Conservation (phyloP, 768 basidiomycete species). For the Boletus tomentosulus region DNA sequence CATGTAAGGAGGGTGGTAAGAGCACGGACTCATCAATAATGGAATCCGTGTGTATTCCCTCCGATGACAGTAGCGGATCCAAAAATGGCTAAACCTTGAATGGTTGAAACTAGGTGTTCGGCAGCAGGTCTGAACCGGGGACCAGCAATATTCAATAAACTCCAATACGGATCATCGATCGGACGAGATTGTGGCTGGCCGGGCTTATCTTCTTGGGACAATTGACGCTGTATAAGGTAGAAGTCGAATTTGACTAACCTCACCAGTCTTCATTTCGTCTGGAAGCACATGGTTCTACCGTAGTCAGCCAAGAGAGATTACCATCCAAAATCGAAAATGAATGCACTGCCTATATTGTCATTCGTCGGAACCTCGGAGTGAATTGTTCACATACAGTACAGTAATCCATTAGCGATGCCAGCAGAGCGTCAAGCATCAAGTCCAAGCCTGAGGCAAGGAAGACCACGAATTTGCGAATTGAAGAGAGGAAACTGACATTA, state of each 20-base stretch:
- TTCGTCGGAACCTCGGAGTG: background rate
- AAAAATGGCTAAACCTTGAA: too few relatives aligned
- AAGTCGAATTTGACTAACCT: constrained; percentile 7
- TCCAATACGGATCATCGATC: constrained; percentile 4
- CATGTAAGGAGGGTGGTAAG: background rate
- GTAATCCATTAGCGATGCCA: background rate
- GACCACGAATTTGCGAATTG: background rate
- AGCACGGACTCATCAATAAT: background rate
- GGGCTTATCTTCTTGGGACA: constrained; percentile 6
- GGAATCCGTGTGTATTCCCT: background rate
- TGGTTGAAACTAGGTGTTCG: background rate
- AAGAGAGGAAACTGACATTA: too few relatives aligned
- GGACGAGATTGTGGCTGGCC: constrained; percentile 4
- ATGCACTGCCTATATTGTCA: background rate
- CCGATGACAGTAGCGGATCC: background rate
- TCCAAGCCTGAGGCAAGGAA: background rate
- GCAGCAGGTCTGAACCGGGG: constrained; percentile 1
- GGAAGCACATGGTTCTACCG: constrained; percentile 7
- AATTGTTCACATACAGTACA: background rate
- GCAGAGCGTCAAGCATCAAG: background rate
- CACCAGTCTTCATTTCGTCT: background rate
- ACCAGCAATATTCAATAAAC: constrained; percentile 9
- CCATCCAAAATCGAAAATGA: constrained; percentile 5
- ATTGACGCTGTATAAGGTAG: background rate
- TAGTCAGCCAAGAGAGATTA: constrained; percentile 3